phyloP scores from a whole-genome alignment of 31 red algal genomes.

The Porphyra umbilicalis region DNA sequence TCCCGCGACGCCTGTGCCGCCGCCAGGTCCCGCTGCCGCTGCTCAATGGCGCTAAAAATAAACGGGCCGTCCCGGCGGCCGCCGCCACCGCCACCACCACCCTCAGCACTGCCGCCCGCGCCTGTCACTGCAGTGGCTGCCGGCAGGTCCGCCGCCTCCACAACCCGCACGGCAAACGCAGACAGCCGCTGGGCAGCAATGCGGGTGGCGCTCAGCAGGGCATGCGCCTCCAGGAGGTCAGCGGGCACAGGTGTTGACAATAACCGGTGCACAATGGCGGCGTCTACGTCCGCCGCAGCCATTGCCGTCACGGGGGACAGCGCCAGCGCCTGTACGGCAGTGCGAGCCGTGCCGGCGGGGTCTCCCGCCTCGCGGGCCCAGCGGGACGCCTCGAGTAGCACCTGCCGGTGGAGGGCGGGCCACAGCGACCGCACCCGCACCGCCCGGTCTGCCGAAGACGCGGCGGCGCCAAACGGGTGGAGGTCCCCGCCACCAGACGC shows the following conservation, averaged over 20 bases:
- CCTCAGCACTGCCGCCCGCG: background rate
- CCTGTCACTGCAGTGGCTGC: background rate
- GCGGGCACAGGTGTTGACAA: background rate
- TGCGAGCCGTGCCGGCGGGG: slow-evolving; percentile 21
- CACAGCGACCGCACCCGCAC: slow-evolving; percentile 27
- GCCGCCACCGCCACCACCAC: background rate
- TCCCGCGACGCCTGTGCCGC: background rate
- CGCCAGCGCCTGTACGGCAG: slow-evolving; percentile 43
- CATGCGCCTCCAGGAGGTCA: background rate
- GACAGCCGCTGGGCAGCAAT: background rate
- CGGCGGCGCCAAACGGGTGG: background rate
- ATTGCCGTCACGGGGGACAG: slow-evolving; percentile 2
- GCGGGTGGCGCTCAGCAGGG: background rate
- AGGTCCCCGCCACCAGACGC: background rate
- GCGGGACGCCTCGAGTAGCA: slow-evolving; percentile 39
- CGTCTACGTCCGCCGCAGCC: slow-evolving; percentile 21
- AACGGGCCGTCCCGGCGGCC: background rate
- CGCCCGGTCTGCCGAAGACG: background rate
- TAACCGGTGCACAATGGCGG: slow-evolving; percentile 15
- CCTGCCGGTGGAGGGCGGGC: slow-evolving; percentile 34
- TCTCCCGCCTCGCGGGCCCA: slow-evolving; percentile 44
- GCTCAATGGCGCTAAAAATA: background rate
- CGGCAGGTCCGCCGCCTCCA: background rate
- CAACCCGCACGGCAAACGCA: background rate
- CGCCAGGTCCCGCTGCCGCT: background rate